Evolutionary conservation across 306 rosid species (phyloP), one percentile per base, ranked within the genome.

Genomic region (Betula pendula): DNA sequence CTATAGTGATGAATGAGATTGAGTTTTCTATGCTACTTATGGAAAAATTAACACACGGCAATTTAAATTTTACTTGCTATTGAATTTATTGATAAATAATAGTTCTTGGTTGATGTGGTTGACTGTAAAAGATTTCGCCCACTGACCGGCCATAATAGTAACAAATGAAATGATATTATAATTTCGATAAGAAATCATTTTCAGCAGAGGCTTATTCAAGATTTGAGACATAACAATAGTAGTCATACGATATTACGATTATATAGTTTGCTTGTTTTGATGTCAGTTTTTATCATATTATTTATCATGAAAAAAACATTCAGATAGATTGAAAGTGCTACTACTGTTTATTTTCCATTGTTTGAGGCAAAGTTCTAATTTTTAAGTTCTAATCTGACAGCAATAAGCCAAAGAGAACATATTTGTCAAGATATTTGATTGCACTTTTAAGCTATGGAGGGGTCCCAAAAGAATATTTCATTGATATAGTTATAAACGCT

Each of bases 381-480:
- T 33, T 55, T 29, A 71, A 33, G 63, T 56, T 62, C 77, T 55
- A 52, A 53, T 85, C 73, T 84, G 80, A 73, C 97, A 93, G 98
- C 77, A 79, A 81, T 48, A 72, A 70, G 1, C 92, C 89, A 2
- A 85, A 84, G 63, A 86, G 74, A 78, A 5, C 91, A 12, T 85
- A 47, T 68, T 82, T 94, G 58, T 90, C 94, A 0, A 86, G 70
- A 86, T 0, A 71, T 75, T 86, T 94, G 53, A 87, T 90, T 58
- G 89, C 90, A 68, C 94, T 91, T 74, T 78, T 94, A 53, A 87
- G 88, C 84, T 84, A 86, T 75, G 98, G 98, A 79, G 97, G 98
- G 43, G 97, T 93, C 42, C 94, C 90, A 29, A 79, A 86, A 53
- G 87, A 88, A 19, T 90, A 81, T 77, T 93, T 93, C 86, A 74